phyloP scores from a whole-genome alignment of 2,329 filamentous ascomycete species.

The Lojkania enalia region DNA sequence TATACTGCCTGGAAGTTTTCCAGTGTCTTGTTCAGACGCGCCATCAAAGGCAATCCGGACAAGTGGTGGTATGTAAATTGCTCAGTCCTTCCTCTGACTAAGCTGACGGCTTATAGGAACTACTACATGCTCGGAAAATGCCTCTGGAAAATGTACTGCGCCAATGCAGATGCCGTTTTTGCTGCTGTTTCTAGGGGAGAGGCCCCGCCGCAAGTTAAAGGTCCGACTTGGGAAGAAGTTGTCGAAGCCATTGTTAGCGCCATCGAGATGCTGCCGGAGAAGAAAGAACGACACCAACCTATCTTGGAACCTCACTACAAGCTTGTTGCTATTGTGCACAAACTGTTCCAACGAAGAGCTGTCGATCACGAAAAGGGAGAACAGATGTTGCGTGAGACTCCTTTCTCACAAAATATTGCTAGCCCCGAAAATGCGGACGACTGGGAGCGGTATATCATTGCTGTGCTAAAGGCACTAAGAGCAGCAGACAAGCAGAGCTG shows the following conservation, averaged over 20 bases:
- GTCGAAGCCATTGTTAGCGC: conserved; percentile 62
- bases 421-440: conserved; percentile 54
- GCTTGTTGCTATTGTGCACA: conserved; percentile 78
- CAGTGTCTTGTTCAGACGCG: conserved; percentile 61
- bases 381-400: conserved; percentile 56
- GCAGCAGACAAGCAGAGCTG: conserved; percentile 87
- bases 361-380: conserved; percentile 53
- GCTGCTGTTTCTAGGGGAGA: conserved; percentile 37
- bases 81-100: neutral
- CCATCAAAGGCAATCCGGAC: conserved; percentile 61
- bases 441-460: conserved; percentile 65
- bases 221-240: conserved; percentile 50
- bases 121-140: conserved; percentile 73
- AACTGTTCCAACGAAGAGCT: conserved; percentile 65
- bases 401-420: conserved; percentile 58
- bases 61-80: conserved; percentile 64
- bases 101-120: conserved; percentile 42
- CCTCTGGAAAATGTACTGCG: conserved; percentile 69
- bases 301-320: conserved; percentile 93
- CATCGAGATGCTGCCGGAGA: conserved; percentile 63
- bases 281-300: conserved; percentile 69
- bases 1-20: conserved; percentile 69
- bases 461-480: conserved; percentile 62
- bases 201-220: conserved; percentile 20
- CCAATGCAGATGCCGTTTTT: conserved; percentile 44